These are phyloP conservation scores for Erysimum cheiranthoides DNA, from an alignment of 345 rosid genomes.

Conservation along the genomic window DNA sequence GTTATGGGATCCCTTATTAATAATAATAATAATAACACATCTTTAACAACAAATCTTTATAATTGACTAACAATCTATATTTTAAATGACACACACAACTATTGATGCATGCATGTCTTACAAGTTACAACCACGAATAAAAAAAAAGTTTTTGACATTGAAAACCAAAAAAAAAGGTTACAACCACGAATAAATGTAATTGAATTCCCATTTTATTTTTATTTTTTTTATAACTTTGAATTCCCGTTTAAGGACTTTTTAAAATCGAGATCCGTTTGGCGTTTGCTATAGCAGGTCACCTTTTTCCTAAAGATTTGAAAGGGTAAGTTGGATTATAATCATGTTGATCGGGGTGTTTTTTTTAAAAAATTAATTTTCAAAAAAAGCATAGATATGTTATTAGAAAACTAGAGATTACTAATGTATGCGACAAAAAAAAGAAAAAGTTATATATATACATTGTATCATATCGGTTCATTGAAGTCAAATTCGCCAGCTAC, in stretches of 20 bases:
- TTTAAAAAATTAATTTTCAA: background rate
- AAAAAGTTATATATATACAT: too few relatives aligned
- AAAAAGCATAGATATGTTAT: background rate
- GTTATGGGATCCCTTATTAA: background rate
- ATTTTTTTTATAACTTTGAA: too few relatives aligned
- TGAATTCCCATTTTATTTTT: background rate
- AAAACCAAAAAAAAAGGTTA: background rate
- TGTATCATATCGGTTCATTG: background rate
- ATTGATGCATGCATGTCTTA: constrained; percentile 41
- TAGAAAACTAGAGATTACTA: background rate
- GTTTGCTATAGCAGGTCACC: background rate
- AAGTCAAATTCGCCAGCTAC: constrained; percentile 32
- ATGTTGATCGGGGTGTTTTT: background rate
- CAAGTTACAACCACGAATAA: constrained; percentile 30
- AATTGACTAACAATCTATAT: background rate
- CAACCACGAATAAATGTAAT: constrained; percentile 31
- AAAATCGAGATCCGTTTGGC: background rate
- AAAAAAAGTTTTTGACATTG: too few relatives aligned
- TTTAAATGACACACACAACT: background rate
- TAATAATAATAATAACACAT: background rate
- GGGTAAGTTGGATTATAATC: background rate
- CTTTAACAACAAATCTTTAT: background rate
- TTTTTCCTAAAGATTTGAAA: background rate
- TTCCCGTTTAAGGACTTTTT: background rate
- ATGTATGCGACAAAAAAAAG: too few relatives aligned